Evolutionary conservation across 257 asterid genomes (phyloP), one percentile per base, ranked within the genome.

Genomic region (Fraxinus americana): DNA sequence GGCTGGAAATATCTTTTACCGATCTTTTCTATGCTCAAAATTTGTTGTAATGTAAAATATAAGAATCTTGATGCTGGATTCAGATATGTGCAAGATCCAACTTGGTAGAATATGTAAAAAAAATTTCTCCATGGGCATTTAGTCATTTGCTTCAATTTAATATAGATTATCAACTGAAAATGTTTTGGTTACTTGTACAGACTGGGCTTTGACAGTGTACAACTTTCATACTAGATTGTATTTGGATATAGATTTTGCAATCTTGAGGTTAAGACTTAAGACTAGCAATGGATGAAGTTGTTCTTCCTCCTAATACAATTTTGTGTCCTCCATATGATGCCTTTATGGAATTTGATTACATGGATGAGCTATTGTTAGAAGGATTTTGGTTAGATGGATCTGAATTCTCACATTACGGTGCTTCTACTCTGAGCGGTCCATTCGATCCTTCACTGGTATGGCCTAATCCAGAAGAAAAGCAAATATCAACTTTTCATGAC

Each of bases 351-450:
- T 80, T 91, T 81, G 99, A 92, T 91, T 90, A 78, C 84, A 86
- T 92, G 92, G 97, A 92, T 82, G 96, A 88, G 70, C 77, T 94
- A 1, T 77, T 92, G 69, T 77, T 87, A 29, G 97, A 89, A 34
- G 98, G 96, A 41, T 91, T 93, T 80, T 90, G 94, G 97, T 81
- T 90, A 82, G 98, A 85, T 76, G 92, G 90, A 87, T 85, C 91
- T 66, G 92, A 89, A 30, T 85, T 88, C 88, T 81, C 89, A 32
- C 83, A 78, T 57, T 83, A 86, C 54, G 86, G 86, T 68, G 80
- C 87, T 76, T 71, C 88, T 21, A 74, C 79, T 52, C 83, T 87
- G 30, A 77, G 73, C 77, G 89, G 89, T 4, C 93, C 92, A 10
- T 91, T 92, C 29, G 94, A 91, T 14, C 85, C 92, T 70, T 82